phyloP scores from a whole-genome alignment of 2,329 filamentous ascomycete genomes.

The Cryphonectria carpinicola region DNA sequence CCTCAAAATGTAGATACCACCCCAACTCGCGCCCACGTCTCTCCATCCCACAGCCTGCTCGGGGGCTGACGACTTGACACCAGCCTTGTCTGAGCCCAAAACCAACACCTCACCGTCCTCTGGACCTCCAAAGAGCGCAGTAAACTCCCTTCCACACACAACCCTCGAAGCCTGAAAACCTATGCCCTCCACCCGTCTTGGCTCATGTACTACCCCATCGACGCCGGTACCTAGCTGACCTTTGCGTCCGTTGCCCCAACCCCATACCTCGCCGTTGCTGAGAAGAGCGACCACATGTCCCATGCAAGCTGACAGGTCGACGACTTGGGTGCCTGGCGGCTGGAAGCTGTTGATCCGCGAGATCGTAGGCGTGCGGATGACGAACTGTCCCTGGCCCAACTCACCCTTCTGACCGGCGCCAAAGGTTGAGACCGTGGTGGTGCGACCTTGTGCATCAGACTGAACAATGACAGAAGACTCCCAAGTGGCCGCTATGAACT shows the following conservation, averaged over 20 bases:
- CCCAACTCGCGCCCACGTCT: slow-evolving; percentile 79
- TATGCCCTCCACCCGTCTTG: slow-evolving; percentile 62
- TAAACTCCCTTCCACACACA: slow-evolving; percentile 85
- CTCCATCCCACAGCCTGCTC: slow-evolving; percentile 59
- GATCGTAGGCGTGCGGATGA: slow-evolving; percentile 53
- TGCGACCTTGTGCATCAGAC: slow-evolving; percentile 46
- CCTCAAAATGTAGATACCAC: slow-evolving; percentile 73
- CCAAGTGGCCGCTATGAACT: slow-evolving; percentile 75
- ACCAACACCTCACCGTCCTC: slow-evolving; percentile 64
- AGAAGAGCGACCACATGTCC: slow-evolving; percentile 77
- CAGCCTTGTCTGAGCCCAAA: slow-evolving; percentile 77
- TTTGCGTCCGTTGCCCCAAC: slow-evolving; percentile 87
- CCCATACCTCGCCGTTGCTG: slow-evolving; percentile 76
- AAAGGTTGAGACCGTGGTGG: slow-evolving; percentile 61
- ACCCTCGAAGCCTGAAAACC: slow-evolving; percentile 68
- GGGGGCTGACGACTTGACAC: slow-evolving; percentile 63
- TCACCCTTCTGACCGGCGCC: slow-evolving; percentile 74
- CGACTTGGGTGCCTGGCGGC: slow-evolving; percentile 59
- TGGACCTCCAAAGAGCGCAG: slow-evolving; percentile 66
- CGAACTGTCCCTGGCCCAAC: slow-evolving; percentile 64
- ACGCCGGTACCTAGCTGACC: slow-evolving; percentile 72
- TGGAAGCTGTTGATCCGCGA: slow-evolving; percentile 64
- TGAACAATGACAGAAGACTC: slow-evolving; percentile 68
- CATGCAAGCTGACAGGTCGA: slow-evolving; percentile 73
- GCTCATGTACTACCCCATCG: slow-evolving; percentile 57